Base-by-base conservation (phyloP, 2,329 filamentous ascomycete species). In the Zymoseptoria ardabiliae region DNA sequence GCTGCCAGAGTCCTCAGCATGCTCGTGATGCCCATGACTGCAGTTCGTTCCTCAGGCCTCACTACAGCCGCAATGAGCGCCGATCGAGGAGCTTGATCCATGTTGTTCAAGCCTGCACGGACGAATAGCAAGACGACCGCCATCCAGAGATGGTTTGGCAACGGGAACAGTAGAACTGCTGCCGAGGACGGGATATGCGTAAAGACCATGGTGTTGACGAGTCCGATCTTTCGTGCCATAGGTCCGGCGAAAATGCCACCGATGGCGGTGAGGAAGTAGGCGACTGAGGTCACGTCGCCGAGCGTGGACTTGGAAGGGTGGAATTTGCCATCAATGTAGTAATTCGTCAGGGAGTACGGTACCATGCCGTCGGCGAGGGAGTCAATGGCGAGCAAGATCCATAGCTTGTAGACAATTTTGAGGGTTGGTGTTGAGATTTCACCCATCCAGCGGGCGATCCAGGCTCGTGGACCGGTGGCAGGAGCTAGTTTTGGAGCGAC, bases 51-150 rank as follows among this genome's bases (percentile, higher is more conserved):
- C 57, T 83, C 80, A 0, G 85, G 81, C 62, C 79, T 81, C 2
- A 88, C 85, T 0, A 87, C 83, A 0, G 85, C 85, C 0, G 85
- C 84, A 54, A 89, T 86, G 59, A 89, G 83, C 0, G 86, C 85
- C 0, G 85, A 76, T 2, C 86, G 78, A 0, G 86, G 86, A 0
- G 83, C 85, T 73, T 88, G 85, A 63, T 88, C 86, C 84, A 89
- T 87, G 62, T 81, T 85, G 66, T 88, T 88, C 51, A 88, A 74
- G 0, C 83, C 83, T 2, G 84, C 78, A 4, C 85, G 79, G 20
- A 88, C 70, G 23, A 86, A 76, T 1, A 89, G 73, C 0, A 88
- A 74, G 0, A 75, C 75, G 0, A 83, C 79, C 0, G 83, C 82
- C 50, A 82, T 68, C 48, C 77, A 77, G 1, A 86, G 73, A 2